Percentiles rank a stretch among this genome's conserved stretches.
phyloP scores from a whole-genome alignment of 495 filamentous ascomycete genomes.

The Paragyromitra xinjiangensis region DNA sequence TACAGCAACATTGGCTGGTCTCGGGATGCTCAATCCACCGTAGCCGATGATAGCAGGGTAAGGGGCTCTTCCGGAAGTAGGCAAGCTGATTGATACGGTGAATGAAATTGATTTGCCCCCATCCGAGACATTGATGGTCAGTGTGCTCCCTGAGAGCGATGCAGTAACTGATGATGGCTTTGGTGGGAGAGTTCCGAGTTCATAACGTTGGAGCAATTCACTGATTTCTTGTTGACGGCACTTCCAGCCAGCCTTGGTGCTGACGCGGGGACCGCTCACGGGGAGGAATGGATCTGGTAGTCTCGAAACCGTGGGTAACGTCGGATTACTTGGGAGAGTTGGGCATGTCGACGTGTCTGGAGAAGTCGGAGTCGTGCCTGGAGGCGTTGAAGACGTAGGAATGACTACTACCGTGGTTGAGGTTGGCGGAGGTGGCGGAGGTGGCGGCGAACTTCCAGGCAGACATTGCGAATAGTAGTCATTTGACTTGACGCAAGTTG shows the following conservation, averaged over 20 bases:
- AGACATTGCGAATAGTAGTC: slow-evolving; percentile 59
- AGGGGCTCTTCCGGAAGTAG: slow-evolving; percentile 53
- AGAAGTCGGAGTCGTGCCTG: not conserved
- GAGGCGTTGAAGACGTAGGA: not conserved
- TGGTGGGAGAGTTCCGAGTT: slow-evolving; percentile 58
- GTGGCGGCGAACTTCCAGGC: not conserved
- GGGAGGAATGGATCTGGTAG: slow-evolving; percentile 60
- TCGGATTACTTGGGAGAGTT: slow-evolving; percentile 24
- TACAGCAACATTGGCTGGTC: slow-evolving; percentile 60
- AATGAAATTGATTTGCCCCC: slow-evolving; percentile 64
- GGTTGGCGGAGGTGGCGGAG: not conserved
- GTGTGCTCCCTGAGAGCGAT: slow-evolving; percentile 41
- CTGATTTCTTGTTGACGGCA: slow-evolving; percentile 58
- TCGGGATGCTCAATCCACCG: slow-evolving; percentile 59
- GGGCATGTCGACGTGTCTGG: slow-evolving; percentile 7
- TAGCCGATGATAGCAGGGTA: slow-evolving; percentile 63
- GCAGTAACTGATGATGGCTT: slow-evolving; percentile 59
- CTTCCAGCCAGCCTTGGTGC: slow-evolving; percentile 54
- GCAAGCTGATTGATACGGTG: slow-evolving; percentile 59
- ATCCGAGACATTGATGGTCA: slow-evolving; percentile 53
- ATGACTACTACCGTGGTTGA: slow-evolving; percentile 2
- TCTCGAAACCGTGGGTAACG: slow-evolving; percentile 5
- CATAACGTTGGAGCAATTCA: slow-evolving; percentile 57
- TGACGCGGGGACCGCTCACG: slow-evolving; percentile 55
- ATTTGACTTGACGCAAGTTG: slow-evolving; percentile 51